phyloP scores from a whole-genome alignment of 148 eudicot genomes.

The Polygonum maritimum region DNA sequence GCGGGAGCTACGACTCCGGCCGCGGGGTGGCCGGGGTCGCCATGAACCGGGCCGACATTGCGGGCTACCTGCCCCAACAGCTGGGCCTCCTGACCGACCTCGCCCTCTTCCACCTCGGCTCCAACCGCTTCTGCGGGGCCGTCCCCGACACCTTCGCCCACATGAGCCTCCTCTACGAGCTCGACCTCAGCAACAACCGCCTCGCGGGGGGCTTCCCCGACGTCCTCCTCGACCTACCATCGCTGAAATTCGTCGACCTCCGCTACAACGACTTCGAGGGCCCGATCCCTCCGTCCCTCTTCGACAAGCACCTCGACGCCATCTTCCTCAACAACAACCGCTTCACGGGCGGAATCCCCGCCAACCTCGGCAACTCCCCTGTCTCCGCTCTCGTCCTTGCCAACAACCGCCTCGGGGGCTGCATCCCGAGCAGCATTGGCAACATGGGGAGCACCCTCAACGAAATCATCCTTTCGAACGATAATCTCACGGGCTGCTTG shows the following conservation, averaged over 20 bases:
- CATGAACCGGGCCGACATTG: conserved; percentile 80
- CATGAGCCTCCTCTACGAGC: conserved; percentile 55
- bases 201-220: conserved; percentile 58
- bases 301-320: conserved; percentile 63
- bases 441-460: conserved; percentile 60
- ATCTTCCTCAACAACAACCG: conserved; percentile 70
- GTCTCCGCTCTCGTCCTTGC: conserved; percentile 83
- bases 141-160: conserved; percentile 40
- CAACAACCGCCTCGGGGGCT: conserved; percentile 68
- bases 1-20: not conserved
- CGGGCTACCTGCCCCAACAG: conserved; percentile 66
- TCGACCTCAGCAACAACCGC: conserved; percentile 78
- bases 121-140: conserved; percentile 79
- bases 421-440: conserved; percentile 69
- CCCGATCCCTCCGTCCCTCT: conserved; percentile 36
- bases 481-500: conserved; percentile 65
- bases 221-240: conserved; percentile 43
- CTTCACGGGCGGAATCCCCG: conserved; percentile 53
- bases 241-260: conserved; percentile 60
- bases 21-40: conserved; percentile 72
- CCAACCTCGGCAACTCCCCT: conserved; percentile 74
- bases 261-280: conserved; percentile 88
- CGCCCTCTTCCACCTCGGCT: conserved; percentile 75
- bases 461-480: conserved; percentile 53
- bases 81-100: conserved; percentile 74